phyloP scores from a whole-genome alignment of 1,284 basidiomycete species.

The Grifola frondosa region DNA sequence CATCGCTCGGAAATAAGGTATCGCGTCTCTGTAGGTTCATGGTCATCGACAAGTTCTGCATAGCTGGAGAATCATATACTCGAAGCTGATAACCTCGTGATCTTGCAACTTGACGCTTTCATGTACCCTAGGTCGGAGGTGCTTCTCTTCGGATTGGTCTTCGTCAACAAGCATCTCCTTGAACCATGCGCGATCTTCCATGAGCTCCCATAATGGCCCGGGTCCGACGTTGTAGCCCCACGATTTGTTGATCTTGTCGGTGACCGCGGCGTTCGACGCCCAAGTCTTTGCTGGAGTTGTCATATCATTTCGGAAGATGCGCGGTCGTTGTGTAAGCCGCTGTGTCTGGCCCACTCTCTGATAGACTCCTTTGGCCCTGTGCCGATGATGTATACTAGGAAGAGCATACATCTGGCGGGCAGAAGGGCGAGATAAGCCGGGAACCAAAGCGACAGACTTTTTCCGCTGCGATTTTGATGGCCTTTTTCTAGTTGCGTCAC shows the following conservation, averaged over 20 bases:
- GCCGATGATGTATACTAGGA: slow-evolving; percentile 65
- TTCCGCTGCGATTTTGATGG: slow-evolving; percentile 19
- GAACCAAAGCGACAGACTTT: slow-evolving; percentile 22
- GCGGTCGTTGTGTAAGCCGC: slow-evolving; percentile 49
- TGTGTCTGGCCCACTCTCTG: slow-evolving; percentile 50
- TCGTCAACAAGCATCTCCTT: slow-evolving; percentile 53
- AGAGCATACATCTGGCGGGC: slow-evolving; percentile 51
- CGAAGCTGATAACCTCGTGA: slow-evolving; percentile 44
- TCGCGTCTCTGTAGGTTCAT: slow-evolving; percentile 46
- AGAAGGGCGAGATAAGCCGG: slow-evolving; percentile 31
- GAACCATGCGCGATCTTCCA: slow-evolving; percentile 75
- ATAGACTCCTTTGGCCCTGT: slow-evolving; percentile 61
- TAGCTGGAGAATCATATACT: slow-evolving; percentile 41
- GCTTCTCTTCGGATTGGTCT: slow-evolving; percentile 38
- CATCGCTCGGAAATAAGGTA: slow-evolving; percentile 53
- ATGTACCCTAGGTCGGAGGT: slow-evolving; percentile 60
- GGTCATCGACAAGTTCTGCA: neutral
- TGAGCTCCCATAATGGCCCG: slow-evolving; percentile 71
- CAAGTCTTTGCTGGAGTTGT: slow-evolving; percentile 44
- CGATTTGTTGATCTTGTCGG: slow-evolving; percentile 54
- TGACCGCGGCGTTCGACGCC: slow-evolving; percentile 41
- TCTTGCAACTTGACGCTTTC: slow-evolving; percentile 40
- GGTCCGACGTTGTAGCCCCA: slow-evolving; percentile 71
- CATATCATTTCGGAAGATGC: slow-evolving; percentile 41
- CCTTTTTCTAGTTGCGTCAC: slow-evolving; percentile 11